These are phyloP conservation scores for Panellus pusillus DNA, from an alignment of 768 basidiomycete genomes.

Conservation along the genomic window DNA sequence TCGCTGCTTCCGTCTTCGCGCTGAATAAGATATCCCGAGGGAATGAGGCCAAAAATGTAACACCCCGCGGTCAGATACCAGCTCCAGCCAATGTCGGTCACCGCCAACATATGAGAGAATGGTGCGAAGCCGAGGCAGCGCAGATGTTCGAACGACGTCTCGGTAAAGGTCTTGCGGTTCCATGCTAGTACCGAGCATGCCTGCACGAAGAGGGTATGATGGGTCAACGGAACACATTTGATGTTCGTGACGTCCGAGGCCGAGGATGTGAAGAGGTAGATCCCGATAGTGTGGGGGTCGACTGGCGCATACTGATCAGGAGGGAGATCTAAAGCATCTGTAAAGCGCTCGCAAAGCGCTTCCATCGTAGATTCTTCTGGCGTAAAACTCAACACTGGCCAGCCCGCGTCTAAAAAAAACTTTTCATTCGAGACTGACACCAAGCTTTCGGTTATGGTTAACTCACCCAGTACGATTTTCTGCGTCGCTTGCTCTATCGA, in stretches of 20 bases:
- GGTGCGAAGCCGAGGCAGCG: slow-evolving; percentile 35
- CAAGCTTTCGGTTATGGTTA: too few relatives aligned
- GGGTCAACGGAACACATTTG: slow-evolving; percentile 36
- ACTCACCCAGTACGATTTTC: slow-evolving; percentile 27
- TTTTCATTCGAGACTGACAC: background rate
- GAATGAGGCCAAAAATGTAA: slow-evolving; percentile 33
- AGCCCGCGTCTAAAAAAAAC: slow-evolving; percentile 10
- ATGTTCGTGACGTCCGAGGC: slow-evolving; percentile 34
- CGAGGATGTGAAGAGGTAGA: slow-evolving; percentile 37
- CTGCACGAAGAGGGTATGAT: slow-evolving; percentile 28
- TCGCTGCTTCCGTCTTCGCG: slow-evolving; percentile 23
- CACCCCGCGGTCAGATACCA: slow-evolving; percentile 31
- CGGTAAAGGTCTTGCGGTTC: background rate
- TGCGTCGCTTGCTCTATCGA: slow-evolving; percentile 23
- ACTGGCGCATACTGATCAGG: slow-evolving; percentile 22
- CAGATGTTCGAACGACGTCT: slow-evolving; percentile 19
- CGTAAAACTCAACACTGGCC: slow-evolving; percentile 21
- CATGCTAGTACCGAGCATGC: slow-evolving; percentile 27
- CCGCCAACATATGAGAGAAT: slow-evolving; percentile 35
- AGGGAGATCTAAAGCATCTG: slow-evolving; percentile 26
- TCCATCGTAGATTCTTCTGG: slow-evolving; percentile 30
- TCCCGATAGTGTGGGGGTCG: slow-evolving; percentile 23
- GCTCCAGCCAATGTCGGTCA: slow-evolving; percentile 29
- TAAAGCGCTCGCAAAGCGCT: slow-evolving; percentile 28
- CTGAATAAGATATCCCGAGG: slow-evolving; percentile 11